A percentile compares a stretch with the other conserved stretches of the same genome.
Conservation (phyloP, 345 rosid species). For the Eucalyptus polybractea region DNA sequence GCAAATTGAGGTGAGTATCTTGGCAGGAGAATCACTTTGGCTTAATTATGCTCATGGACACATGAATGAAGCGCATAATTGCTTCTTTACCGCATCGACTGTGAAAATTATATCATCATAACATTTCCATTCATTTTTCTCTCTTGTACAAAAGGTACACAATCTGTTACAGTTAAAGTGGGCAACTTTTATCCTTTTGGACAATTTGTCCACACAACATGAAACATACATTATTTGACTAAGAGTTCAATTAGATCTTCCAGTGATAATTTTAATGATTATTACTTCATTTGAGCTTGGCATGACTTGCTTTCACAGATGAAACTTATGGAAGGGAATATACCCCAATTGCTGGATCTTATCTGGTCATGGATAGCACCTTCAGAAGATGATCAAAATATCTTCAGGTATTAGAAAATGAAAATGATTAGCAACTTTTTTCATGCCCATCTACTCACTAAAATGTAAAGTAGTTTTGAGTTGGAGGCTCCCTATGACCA, state of each 20-base stretch:
- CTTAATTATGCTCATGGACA: neutral
- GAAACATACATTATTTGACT: neutral
- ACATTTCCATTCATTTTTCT: neutral
- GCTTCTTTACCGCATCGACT: neutral
- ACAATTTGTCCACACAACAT: neutral
- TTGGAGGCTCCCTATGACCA: neutral
- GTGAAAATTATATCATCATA: neutral
- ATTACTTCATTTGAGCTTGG: neutral
- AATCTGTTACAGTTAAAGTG: neutral
- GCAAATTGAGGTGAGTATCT: constrained; percentile 64
- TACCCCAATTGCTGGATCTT: constrained; percentile 78
- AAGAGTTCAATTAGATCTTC: neutral
- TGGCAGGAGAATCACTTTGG: neutral
- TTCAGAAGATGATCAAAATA: constrained; percentile 67
- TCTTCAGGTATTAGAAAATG: constrained; percentile 46
- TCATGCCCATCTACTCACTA: neutral
- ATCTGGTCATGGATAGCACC: constrained; percentile 98
- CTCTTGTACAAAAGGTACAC: neutral
- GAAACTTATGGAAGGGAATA: constrained; percentile 89
- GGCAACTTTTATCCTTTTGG: neutral
- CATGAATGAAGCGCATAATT: neutral
- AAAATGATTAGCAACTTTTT: neutral
- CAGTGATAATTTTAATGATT: neutral
- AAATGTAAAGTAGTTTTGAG: neutral
- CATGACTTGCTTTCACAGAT: constrained; percentile 32